Evolutionary conservation across 371 early-diverging fungal genomes (phyloP).

Genomic region (Mucor mucedo): DNA sequence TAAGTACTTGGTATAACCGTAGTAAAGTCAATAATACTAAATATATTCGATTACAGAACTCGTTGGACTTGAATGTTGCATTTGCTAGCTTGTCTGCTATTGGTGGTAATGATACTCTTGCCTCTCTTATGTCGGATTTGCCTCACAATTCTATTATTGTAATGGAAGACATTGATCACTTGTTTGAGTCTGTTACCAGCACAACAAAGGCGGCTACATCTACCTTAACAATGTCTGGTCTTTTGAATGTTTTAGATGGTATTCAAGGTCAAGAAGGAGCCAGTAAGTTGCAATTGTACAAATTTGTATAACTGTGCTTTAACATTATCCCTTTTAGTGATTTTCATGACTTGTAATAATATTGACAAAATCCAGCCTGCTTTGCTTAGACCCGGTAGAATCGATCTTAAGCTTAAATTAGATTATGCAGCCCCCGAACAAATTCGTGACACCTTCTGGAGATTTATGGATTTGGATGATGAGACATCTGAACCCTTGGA

Average conservation of each 20-base stretch:
- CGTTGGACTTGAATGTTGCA: conserved; percentile 89
- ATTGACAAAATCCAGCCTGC: conserved; percentile 92
- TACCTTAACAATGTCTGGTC: conserved; percentile 29
- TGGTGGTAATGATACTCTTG: conserved; percentile 83
- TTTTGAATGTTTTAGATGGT: conserved; percentile 86
- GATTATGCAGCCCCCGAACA: conserved; percentile 79
- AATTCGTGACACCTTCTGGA: conserved; percentile 59
- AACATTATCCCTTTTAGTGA: conserved; percentile 40
- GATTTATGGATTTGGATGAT: conserved; percentile 45
- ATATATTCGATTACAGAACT: conserved; percentile 35
- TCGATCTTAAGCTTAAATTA: conserved; percentile 87
- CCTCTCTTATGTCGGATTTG: conserved; percentile 79
- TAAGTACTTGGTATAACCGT: conserved; percentile 27
- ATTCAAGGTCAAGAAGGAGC: conserved; percentile 66
- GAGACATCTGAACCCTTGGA: conserved; percentile 25
- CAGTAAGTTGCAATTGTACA: conserved; percentile 29
- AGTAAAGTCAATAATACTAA: not conserved
- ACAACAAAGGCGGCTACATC: conserved; percentile 36
- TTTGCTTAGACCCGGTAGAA: conserved; percentile 94
- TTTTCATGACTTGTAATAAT: conserved; percentile 97
- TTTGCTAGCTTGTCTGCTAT: conserved; percentile 84
- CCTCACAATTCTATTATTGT: conserved; percentile 90
- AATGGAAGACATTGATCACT: conserved; percentile 95
- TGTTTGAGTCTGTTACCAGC: conserved; percentile 34
- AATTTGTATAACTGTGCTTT: not conserved